phyloP scores from a whole-genome alignment of 345 rosid species.

The Eucalyptus curtisii region DNA sequence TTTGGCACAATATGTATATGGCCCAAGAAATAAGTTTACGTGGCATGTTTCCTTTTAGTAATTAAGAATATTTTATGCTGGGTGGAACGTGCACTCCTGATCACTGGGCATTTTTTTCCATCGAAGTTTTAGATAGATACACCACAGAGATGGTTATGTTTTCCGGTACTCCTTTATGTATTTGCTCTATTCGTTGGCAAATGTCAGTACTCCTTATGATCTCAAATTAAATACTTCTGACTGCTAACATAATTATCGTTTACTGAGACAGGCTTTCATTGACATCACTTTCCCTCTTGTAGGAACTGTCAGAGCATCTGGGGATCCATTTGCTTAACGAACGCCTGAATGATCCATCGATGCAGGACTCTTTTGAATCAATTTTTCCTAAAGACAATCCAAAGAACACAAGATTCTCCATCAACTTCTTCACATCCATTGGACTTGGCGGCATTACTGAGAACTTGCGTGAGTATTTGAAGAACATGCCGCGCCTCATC shows the following conservation, averaged over 20 bases:
- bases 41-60: neutral
- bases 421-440: slow-evolving; percentile 87
- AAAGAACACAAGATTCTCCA: slow-evolving; percentile 78
- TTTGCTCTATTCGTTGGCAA: neutral
- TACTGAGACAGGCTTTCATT: neutral
- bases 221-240: neutral
- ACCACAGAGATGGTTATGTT: neutral
- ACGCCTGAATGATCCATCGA: neutral
- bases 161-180: neutral
- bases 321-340: slow-evolving; percentile 25
- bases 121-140: neutral
- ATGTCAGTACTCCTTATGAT: neutral
- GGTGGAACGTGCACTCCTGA: neutral
- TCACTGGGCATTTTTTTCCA: neutral
- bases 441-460: slow-evolving; percentile 97
- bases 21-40: neutral
- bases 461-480: slow-evolving; percentile 70
- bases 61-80: neutral
- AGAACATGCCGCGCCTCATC: slow-evolving; percentile 87
- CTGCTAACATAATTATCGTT: neutral
- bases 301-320: slow-evolving; percentile 88
- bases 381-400: slow-evolving; percentile 37
- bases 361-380: neutral
- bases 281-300: slow-evolving; percentile 3
- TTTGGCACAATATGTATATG: neutral